Evolutionary conservation across 192 early-diverging fungal genomes (phyloP).

Genomic region (Mortierella claussenii): DNA sequence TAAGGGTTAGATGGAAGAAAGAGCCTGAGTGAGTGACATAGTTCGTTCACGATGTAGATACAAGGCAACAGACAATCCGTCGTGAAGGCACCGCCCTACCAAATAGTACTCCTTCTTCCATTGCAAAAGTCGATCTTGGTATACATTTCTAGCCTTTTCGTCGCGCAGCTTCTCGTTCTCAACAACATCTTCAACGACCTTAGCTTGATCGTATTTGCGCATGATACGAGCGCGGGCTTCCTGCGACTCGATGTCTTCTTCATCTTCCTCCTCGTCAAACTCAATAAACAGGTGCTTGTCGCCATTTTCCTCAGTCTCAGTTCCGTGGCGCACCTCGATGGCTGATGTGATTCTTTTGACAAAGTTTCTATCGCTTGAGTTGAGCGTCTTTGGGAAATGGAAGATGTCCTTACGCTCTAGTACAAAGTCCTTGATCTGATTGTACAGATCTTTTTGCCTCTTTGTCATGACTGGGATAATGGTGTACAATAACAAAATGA

Average conservation of each 20-base stretch:
- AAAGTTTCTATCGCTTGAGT: constrained; percentile 62
- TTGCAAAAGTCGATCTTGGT: constrained; percentile 76
- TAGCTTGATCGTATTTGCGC: constrained; percentile 62
- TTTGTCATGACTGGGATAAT: constrained; percentile 61
- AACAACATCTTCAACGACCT: constrained; percentile 57
- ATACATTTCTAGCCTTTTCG: constrained; percentile 78
- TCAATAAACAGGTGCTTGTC: constrained; percentile 58
- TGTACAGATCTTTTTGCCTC: constrained; percentile 59
- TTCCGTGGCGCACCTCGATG: constrained; percentile 55
- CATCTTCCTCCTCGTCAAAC: constrained; percentile 58
- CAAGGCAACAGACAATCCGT: background rate
- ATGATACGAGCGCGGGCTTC: constrained; percentile 65
- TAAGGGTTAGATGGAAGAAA: constrained; percentile 7
- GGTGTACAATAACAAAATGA: too few species aligned
- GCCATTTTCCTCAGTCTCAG: constrained; percentile 38
- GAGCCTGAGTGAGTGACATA: background rate
- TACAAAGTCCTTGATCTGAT: constrained; percentile 63
- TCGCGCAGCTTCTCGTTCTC: constrained; percentile 59
- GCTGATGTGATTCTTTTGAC: constrained; percentile 55
- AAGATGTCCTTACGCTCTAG: constrained; percentile 49
- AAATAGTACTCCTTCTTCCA: constrained; percentile 68
- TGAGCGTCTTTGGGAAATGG: constrained; percentile 57
- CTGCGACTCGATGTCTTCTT: constrained; percentile 56
- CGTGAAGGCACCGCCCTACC: constrained; percentile 51
- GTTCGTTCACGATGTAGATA: background rate